phyloP scores from a whole-genome alignment of 805 yeast genomes.

The Blastobotrys terrestris region DNA sequence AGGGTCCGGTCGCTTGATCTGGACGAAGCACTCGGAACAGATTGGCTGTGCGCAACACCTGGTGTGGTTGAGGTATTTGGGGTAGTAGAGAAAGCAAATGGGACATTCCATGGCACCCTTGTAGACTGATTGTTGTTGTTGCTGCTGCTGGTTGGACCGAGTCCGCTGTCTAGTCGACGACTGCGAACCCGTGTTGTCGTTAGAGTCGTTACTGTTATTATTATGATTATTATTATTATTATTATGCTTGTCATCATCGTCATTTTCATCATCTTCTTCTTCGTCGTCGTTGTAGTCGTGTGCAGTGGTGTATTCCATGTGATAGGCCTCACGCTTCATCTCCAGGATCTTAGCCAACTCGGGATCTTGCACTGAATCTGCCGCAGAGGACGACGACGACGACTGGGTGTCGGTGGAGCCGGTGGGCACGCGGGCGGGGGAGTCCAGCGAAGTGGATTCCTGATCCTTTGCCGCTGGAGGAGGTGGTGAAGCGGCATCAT shows the following conservation, averaged over 20 bases:
- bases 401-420: background rate
- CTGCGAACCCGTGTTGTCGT: no score
- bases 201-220: background rate
- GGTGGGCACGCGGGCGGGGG: background rate
- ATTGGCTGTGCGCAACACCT: conserved; percentile 91
- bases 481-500: conserved; percentile 6
- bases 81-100: conserved; percentile 84
- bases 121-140: conserved; percentile 39
- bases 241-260: no score
- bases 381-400: background rate
- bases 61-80: conserved; percentile 67
- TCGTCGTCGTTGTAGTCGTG: background rate
- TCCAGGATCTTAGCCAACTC: background rate
- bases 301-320: background rate
- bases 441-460: background rate
- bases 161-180: no score
- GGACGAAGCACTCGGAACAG: conserved; percentile 95
- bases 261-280: background rate
- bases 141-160: background rate
- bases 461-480: conserved; percentile 4
- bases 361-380: background rate
- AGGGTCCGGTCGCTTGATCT: conserved; percentile 84
- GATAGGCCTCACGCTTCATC: background rate
- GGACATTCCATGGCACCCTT: conserved; percentile 79
- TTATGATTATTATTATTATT: no score